These are phyloP conservation scores for Cokeromyces recurvatus DNA, from an alignment of 371 early-diverging fungal species.

Conservation along the genomic window DNA sequence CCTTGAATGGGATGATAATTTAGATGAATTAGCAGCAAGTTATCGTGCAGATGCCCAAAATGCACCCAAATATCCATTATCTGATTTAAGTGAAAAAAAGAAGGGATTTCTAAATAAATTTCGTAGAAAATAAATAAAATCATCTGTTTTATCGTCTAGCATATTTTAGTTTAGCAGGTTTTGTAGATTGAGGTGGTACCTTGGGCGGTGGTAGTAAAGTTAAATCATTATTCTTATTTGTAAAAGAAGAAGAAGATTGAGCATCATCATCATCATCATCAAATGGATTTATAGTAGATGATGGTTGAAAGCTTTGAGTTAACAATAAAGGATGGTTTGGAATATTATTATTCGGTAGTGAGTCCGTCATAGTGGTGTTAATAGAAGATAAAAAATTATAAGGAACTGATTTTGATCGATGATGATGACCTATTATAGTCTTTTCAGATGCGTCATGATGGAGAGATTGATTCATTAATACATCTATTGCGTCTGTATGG, in stretches of 20 bases:
- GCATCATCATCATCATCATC: too few species aligned
- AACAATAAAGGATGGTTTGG: too few species aligned
- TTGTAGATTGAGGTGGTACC: conserved; percentile 37
- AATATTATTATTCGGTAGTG: too few species aligned
- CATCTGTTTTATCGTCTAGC: too few species aligned
- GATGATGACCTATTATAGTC: conserved; percentile 8
- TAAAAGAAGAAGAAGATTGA: too few species aligned
- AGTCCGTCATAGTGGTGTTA: too few species aligned
- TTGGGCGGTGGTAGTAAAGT: conserved; percentile 27
- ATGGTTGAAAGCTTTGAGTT: too few species aligned
- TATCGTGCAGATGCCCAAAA: conserved; percentile 37
- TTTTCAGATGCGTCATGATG: not conserved
- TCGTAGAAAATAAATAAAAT: too few species aligned
- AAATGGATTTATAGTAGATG: too few species aligned
- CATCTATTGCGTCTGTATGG: conserved; percentile 29
- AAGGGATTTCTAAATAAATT: conserved; percentile 5
- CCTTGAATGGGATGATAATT: conserved; percentile 43
- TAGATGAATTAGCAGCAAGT: conserved; percentile 32
- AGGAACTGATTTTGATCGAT: conserved; percentile 28
- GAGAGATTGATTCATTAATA: conserved; percentile 16
- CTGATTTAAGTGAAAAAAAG: conserved; percentile 22
- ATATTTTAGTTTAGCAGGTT: conserved; percentile 33
- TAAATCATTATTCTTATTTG: conserved; percentile 7
- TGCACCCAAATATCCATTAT: conserved; percentile 39
- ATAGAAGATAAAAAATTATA: too few species aligned